Evolutionary conservation across 148 eudicot species (phyloP).

Genomic region (Fallopia convolvulus): DNA sequence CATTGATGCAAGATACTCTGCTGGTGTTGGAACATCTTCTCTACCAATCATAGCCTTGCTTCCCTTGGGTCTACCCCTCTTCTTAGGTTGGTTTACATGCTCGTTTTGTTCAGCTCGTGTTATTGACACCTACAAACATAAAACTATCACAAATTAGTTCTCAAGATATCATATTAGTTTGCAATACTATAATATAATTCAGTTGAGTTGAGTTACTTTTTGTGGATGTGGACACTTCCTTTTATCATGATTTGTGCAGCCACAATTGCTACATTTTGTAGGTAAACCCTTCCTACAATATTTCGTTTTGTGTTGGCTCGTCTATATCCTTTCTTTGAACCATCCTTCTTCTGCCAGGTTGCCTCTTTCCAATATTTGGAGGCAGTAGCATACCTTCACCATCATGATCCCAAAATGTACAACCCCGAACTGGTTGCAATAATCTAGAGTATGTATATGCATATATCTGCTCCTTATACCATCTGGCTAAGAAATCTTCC

Average conservation of each 20-base stretch:
- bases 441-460: not conserved
- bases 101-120: not conserved
- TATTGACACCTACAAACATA: not conserved
- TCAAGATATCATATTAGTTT: not conserved
- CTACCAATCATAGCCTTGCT: not conserved
- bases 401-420: not conserved
- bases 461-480: not conserved
- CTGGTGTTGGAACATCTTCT: not conserved
- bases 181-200: no score
- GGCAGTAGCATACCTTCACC: not conserved
- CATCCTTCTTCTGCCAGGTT: not conserved
- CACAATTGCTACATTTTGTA: not conserved
- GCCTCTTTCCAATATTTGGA: not conserved
- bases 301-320: not conserved
- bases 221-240: not conserved
- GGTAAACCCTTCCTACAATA: not conserved
- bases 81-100: not conserved
- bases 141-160: not conserved
- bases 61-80: not conserved
- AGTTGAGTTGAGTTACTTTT: not conserved
- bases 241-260: not conserved
- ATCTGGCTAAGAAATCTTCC: not conserved
- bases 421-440: not conserved
- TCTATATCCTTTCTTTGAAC: not conserved
- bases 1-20: not conserved